phyloP scores from a whole-genome alignment of 805 yeast genomes.

The Maudiozyma barnettii region DNA sequence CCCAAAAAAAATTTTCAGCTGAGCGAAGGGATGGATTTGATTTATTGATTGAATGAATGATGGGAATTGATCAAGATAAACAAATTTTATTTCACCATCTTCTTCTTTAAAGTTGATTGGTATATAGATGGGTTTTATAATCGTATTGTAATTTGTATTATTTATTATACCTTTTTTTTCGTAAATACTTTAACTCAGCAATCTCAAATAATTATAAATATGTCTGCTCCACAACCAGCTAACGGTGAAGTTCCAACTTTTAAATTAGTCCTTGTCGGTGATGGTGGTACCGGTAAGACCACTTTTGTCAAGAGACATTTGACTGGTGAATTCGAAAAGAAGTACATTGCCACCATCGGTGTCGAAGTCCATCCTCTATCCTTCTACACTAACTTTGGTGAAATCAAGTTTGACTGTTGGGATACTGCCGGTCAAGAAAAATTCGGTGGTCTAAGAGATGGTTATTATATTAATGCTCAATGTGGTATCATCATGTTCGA shows the following conservation, averaged over 20 bases:
- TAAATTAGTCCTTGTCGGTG: slow-evolving; percentile 98
- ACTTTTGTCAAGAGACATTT: slow-evolving; percentile 99
- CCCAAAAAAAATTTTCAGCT: too few relatives aligned
- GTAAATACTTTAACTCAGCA: too few relatives aligned
- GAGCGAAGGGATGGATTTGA: not conserved
- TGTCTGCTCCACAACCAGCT: slow-evolving; percentile 11
- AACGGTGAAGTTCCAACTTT: slow-evolving; percentile 77
- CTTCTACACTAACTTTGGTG: slow-evolving; percentile 97
- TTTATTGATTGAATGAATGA: too few relatives aligned
- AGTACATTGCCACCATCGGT: slow-evolving; percentile 98
- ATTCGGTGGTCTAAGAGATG: slow-evolving; percentile 99
- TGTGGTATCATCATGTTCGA: slow-evolving; percentile 99
- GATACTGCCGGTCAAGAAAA: slow-evolving; percentile 99
- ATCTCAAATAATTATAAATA: not conserved
- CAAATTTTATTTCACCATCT: too few relatives aligned
- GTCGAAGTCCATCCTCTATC: slow-evolving; percentile 98
- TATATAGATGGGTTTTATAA: too few relatives aligned
- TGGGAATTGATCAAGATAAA: too few relatives aligned
- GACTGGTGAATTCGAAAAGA: slow-evolving; percentile 98
- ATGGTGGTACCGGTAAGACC: slow-evolving; percentile 99
- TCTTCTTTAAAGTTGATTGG: too few relatives aligned
- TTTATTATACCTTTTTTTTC: too few relatives aligned
- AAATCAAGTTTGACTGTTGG: slow-evolving; percentile 98
- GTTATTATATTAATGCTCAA: slow-evolving; percentile 98
- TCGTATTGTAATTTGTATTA: too few relatives aligned